These are phyloP conservation scores for Scalesia atractyloides DNA, from an alignment of 129 eudicot species.

Conservation along the genomic window DNA sequence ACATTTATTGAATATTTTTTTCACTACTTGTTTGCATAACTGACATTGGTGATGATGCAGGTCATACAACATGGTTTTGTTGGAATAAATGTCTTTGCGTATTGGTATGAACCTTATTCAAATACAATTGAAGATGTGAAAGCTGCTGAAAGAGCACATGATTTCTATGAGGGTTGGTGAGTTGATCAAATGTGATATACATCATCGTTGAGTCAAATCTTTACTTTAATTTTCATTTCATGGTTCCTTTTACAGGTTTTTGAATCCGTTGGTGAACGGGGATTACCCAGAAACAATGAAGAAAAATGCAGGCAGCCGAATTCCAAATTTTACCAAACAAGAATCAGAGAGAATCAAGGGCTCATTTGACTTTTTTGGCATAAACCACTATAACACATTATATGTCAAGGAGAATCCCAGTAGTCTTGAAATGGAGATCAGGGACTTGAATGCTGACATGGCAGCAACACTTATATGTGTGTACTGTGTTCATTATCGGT, in stretches of 20 bases:
- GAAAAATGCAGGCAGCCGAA: slow-evolving; percentile 50
- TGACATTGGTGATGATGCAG: slow-evolving; percentile 45
- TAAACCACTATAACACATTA: slow-evolving; percentile 49
- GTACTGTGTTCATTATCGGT: too few species aligned
- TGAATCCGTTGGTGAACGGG: slow-evolving; percentile 67
- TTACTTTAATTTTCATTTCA: slow-evolving; percentile 1
- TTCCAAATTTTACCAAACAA: slow-evolving; percentile 55
- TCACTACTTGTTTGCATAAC: slow-evolving; percentile 10
- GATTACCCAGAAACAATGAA: slow-evolving; percentile 70
- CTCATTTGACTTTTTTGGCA: slow-evolving; percentile 60
- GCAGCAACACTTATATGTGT: slow-evolving; percentile 38
- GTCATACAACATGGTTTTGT: slow-evolving; percentile 62
- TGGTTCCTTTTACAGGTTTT: slow-evolving; percentile 44
- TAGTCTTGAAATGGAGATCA: slow-evolving; percentile 36
- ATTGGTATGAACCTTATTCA: slow-evolving; percentile 51
- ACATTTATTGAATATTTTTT: background rate
- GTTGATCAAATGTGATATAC: slow-evolving; percentile 20
- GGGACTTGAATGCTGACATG: slow-evolving; percentile 51
- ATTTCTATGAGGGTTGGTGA: slow-evolving; percentile 76
- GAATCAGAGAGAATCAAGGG: slow-evolving; percentile 63
- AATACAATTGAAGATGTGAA: slow-evolving; percentile 47
- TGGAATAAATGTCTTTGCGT: slow-evolving; percentile 48
- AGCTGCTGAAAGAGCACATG: slow-evolving; percentile 63
- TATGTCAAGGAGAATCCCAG: slow-evolving; percentile 46
- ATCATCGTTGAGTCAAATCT: background rate